Base-by-base conservation (phyloP, 192 early-diverging fungal genomes). In the Bifiguratus adelaidae region DNA sequence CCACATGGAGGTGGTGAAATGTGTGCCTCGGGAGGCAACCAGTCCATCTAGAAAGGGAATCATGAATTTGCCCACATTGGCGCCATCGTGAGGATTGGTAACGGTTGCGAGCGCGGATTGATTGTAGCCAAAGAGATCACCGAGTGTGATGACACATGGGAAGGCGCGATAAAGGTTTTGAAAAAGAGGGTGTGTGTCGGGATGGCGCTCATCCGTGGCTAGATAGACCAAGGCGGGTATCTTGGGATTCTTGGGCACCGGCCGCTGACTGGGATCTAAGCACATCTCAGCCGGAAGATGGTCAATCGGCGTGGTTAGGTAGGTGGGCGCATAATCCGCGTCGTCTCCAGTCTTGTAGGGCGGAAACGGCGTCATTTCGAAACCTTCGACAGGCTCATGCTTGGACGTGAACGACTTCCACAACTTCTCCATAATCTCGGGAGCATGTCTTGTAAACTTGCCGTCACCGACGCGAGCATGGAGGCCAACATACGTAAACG, bases 381-480 rank as follows among this genome's bases (percentile, higher is more conserved):
- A n/a, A 13, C 37, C 37, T 5, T 15, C 18, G 15, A 40, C 18
- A 7, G 37, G 37, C 37, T 15, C 18, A 13, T 20, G 22, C 37
- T 40, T 40, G 7, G 7, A 7, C 15, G 37, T 20, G 37, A 40
- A 40, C 18, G 43, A 15, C 6, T 20, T 23, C 50, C 50, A 59
- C 7, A 59, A 34, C 19, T 47, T 37, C 18, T 36, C 47, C 52
- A 71, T 37, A 18, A 53, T 62, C 30, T 44, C 51, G 1, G 38
- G 30, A 6, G 48, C 30, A 19, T 32, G 7, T 27, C 42, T 55
- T 24, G 50, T 55, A 55, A 71, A 71, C 6, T 48, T 27, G 3
- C 64, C 53, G 33, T 71, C 69, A 27, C 54, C 61, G 6, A 63
- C 63, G 7, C 69, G 36, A 7, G 63, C 53, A 50, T 71, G 69